phyloP scores from a whole-genome alignment of 2,329 filamentous ascomycete species.

The Plectosphaerella cucumerina region DNA sequence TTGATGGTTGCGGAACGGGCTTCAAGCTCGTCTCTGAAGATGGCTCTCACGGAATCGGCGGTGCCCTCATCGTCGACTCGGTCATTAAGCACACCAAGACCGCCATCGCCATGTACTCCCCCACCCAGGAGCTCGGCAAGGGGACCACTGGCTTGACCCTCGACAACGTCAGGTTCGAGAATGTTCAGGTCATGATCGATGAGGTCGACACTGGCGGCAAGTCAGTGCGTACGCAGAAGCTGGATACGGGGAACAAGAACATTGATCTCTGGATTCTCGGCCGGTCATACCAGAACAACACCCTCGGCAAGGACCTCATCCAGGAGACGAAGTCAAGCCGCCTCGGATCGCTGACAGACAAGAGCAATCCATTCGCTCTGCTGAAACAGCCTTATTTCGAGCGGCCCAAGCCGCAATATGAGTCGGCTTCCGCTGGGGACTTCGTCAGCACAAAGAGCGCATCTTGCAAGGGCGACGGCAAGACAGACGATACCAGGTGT shows the following conservation, averaged over 20 bases:
- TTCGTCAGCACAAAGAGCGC: conserved; percentile 49
- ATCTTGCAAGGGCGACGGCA: conserved; percentile 59
- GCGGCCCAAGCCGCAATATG: conserved; percentile 51
- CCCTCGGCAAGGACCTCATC: background rate
- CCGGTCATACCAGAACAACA: background rate
- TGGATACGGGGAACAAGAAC: background rate
- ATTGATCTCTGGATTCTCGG: background rate
- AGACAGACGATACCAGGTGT: conserved; percentile 47
- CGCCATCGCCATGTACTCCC: background rate
- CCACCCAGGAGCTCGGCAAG: background rate
- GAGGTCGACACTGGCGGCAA: background rate
- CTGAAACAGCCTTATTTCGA: conserved; percentile 31
- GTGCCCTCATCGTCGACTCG: background rate
- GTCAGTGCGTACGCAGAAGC: background rate
- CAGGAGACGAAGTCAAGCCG: background rate
- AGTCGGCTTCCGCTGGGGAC: too few species aligned
- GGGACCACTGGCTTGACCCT: background rate
- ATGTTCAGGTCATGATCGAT: background rate
- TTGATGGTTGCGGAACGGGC: background rate
- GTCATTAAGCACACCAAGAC: background rate
- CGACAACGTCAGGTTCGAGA: background rate
- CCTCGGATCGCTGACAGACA: background rate
- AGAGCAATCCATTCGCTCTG: background rate
- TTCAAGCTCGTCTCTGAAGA: background rate
- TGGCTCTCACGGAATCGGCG: background rate